Percentiles rank a stretch among this genome's conserved stretches.
phyloP scores from a whole-genome alignment of 352 stramenopile genomes.

The Phytopythium helicoides region DNA sequence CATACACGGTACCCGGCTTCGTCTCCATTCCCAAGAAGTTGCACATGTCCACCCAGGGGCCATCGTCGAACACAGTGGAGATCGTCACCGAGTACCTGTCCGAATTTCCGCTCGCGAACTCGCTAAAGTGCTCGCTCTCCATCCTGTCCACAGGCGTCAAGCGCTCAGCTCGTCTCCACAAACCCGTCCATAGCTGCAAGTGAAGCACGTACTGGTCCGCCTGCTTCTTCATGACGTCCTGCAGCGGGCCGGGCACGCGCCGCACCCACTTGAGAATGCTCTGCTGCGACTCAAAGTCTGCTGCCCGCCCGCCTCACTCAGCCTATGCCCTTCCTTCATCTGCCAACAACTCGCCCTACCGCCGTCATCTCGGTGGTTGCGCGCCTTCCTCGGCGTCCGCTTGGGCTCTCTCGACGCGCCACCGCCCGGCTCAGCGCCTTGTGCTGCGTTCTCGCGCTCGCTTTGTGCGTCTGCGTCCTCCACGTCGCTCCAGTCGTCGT shows the following conservation, averaged over 20 bases:
- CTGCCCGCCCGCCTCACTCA: neutral
- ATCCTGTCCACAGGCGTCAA: constrained; percentile 18
- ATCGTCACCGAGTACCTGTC: constrained; percentile 44
- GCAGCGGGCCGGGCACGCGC: constrained; percentile 61
- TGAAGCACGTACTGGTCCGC: constrained; percentile 28
- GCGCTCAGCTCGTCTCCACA: neutral
- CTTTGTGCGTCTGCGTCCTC: neutral
- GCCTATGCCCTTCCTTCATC: neutral
- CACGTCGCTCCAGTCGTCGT: constrained; percentile 10
- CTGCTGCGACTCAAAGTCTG: constrained; percentile 55
- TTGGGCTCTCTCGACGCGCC: neutral
- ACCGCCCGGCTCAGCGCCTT: too few relatives aligned
- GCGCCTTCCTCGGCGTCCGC: neutral
- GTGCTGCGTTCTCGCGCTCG: neutral
- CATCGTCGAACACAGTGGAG: constrained; percentile 74
- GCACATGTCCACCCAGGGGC: constrained; percentile 83
- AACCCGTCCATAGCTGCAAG: too few relatives aligned
- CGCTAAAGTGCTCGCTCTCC: constrained; percentile 33
- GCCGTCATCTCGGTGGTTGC: neutral
- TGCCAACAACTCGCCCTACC: neutral
- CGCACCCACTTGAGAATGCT: constrained; percentile 81
- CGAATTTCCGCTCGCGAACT: constrained; percentile 39
- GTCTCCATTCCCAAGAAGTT: constrained; percentile 45
- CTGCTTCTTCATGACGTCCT: constrained; percentile 78
- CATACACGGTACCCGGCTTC: constrained; percentile 57